A percentile compares a stretch with the other conserved stretches of the same genome.
These are phyloP conservation scores for Chionographis japonica DNA, from an alignment of 106 monocot species.

Conservation along the genomic window DNA sequence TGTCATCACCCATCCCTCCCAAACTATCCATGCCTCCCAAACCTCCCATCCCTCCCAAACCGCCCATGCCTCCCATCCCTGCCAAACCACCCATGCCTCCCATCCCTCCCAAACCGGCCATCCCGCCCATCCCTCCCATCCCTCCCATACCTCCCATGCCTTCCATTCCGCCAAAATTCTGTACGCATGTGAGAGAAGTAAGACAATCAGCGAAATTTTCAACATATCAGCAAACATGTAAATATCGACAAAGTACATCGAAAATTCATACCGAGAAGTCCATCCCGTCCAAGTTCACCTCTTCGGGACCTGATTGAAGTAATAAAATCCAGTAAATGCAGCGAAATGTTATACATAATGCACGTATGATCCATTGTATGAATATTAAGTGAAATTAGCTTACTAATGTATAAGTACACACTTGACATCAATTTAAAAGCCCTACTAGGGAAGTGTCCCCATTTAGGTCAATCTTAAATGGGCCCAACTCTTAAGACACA, in stretches of 20 bases:
- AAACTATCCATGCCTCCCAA: constrained; percentile 75
- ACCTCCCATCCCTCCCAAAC: constrained; percentile 14
- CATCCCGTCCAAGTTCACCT: constrained; percentile 67
- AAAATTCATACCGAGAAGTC: constrained; percentile 51
- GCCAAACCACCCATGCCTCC: constrained; percentile 41
- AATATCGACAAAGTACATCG: neutral
- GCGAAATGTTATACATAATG: too few species aligned
- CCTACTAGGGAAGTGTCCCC: too few species aligned
- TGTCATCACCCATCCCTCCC: constrained; percentile 31
- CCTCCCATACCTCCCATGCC: constrained; percentile 15
- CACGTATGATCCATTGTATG: neutral
- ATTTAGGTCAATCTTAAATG: too few species aligned
- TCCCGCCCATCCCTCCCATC: constrained; percentile 6
- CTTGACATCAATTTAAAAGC: too few species aligned
- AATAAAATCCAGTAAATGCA: neutral
- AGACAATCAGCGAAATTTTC: constrained; percentile 4
- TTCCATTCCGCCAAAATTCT: constrained; percentile 69
- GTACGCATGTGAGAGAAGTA: neutral
- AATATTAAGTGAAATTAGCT: too few species aligned
- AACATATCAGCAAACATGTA: neutral
- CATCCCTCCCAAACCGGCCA: constrained; percentile 57
- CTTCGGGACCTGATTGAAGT: constrained; percentile 9
- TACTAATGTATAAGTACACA: too few species aligned
- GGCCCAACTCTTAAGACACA: too few species aligned
- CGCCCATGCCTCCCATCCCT: constrained; percentile 37